These are phyloP conservation scores for Pseudocercospora cruenta DNA, from an alignment of 2,329 filamentous ascomycete genomes.

Conservation along the genomic window DNA sequence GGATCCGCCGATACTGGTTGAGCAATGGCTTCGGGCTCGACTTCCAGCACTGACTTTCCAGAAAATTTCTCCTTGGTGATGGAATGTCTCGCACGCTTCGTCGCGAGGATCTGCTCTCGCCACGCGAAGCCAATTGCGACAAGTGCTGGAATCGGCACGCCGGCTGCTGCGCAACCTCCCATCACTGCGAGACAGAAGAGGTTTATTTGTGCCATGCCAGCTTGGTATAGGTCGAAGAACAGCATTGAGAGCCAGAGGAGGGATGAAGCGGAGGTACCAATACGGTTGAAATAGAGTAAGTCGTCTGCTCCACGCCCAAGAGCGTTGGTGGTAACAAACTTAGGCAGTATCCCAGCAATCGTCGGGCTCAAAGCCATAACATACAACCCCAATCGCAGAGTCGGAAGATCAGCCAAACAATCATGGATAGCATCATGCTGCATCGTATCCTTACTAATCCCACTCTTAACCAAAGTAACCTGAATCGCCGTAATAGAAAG, in stretches of 20 bases:
- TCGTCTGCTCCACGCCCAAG: background rate
- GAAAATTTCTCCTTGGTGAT: constrained; percentile 21
- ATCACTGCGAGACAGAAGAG: background rate
- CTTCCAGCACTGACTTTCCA: constrained; percentile 16
- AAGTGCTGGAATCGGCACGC: constrained; percentile 31
- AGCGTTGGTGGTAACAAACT: constrained; percentile 23
- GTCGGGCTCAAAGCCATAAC: background rate
- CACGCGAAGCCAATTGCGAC: constrained; percentile 22
- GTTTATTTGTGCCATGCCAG: constrained; percentile 31
- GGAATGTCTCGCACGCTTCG: constrained; percentile 31
- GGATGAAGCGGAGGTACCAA: background rate
- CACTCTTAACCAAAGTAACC: constrained; percentile 23
- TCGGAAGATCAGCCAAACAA: constrained; percentile 21
- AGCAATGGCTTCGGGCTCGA: constrained; percentile 10
- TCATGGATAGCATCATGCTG: constrained; percentile 22
- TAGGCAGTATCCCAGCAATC: constrained; percentile 39
- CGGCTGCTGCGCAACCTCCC: background rate
- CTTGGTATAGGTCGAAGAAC: constrained; percentile 41
- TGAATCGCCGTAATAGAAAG: constrained; percentile 27
- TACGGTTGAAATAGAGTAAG: background rate
- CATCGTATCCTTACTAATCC: constrained; percentile 30
- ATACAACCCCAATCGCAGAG: constrained; percentile 19
- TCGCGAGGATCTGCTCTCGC: constrained; percentile 42
- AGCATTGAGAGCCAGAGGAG: constrained; percentile 40
- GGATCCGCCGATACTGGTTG: background rate